Percentiles rank a stretch among this genome's conserved stretches.
These are phyloP conservation scores for Urtica urens DNA, from an alignment of 306 rosid species.

Conservation along the genomic window DNA sequence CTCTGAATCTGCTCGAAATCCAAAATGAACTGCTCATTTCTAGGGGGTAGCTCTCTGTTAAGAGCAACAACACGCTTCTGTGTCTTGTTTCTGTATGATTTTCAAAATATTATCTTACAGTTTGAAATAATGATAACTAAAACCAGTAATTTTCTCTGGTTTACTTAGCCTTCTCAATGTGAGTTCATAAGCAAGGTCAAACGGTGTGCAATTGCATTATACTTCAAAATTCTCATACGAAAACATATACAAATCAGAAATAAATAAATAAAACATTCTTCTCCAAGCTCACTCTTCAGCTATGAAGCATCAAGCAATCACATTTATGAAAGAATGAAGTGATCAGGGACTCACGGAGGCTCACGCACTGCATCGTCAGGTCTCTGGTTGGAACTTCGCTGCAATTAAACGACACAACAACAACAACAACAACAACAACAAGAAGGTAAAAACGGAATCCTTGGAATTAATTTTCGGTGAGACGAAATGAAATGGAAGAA, in stretches of 20 bases:
- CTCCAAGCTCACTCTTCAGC: too few relatives aligned
- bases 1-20: constrained; percentile 90
- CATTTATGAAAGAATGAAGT: too few relatives aligned
- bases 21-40: constrained; percentile 77
- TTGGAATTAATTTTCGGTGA: background rate
- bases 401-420: constrained; percentile 1
- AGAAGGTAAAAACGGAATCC: background rate
- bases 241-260: too few relatives aligned
- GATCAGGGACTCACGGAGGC: constrained; percentile 41
- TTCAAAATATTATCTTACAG: too few relatives aligned
- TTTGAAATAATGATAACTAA: too few relatives aligned
- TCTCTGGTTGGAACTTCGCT: constrained; percentile 58
- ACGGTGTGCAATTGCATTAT: too few relatives aligned
- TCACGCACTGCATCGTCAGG: constrained; percentile 54
- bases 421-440: background rate
- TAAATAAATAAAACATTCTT: too few relatives aligned
- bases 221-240: too few relatives aligned
- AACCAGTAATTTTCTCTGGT: too few relatives aligned
- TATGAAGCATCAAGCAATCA: too few relatives aligned
- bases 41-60: constrained; percentile 85
- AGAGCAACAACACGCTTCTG: constrained; percentile 86
- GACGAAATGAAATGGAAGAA: background rate
- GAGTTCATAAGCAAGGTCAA: too few relatives aligned
- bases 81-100: constrained; percentile 62
- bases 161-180: too few relatives aligned